These are phyloP conservation scores for Coemansia sp. DNA, from an alignment of 371 early-diverging fungal species.

Conservation along the genomic window DNA sequence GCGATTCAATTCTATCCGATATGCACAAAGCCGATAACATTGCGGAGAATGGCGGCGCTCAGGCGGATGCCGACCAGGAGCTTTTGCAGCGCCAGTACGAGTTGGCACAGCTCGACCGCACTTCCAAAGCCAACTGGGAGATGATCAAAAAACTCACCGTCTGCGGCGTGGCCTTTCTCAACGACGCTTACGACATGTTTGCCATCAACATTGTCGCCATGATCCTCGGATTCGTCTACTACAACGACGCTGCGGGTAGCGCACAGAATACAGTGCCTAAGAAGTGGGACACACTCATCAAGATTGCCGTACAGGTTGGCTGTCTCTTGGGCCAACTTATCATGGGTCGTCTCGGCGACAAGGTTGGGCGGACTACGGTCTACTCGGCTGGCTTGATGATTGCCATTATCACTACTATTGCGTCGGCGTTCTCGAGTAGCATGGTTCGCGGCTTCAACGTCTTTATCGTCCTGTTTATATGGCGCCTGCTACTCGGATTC, in stretches of 20 bases:
- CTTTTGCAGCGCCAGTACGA: slow-evolving; percentile 40
- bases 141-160: slow-evolving; percentile 82
- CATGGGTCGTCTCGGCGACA: slow-evolving; percentile 85
- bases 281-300: slow-evolving; percentile 71
- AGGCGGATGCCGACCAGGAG: no score
- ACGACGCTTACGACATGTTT: slow-evolving; percentile 89
- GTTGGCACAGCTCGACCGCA: slow-evolving; percentile 55
- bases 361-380: slow-evolving; percentile 78
- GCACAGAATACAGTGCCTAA: slow-evolving; percentile 59
- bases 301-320: slow-evolving; percentile 80
- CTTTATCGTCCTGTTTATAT: slow-evolving; percentile 72
- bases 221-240: slow-evolving; percentile 79
- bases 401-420: slow-evolving; percentile 74
- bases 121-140: slow-evolving; percentile 66
- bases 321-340: slow-evolving; percentile 82
- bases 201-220: slow-evolving; percentile 79
- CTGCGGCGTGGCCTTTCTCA: slow-evolving; percentile 85
- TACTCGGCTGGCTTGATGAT: slow-evolving; percentile 86
- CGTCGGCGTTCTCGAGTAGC: slow-evolving; percentile 74
- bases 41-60: no score
- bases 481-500: slow-evolving; percentile 83
- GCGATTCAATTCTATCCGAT: no score
- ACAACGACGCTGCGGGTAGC: slow-evolving; percentile 47
- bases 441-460: slow-evolving; percentile 69
- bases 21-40: no score